Conservation (phyloP, 2,329 filamentous ascomycete species). For the Fusarium lyarnte region DNA sequence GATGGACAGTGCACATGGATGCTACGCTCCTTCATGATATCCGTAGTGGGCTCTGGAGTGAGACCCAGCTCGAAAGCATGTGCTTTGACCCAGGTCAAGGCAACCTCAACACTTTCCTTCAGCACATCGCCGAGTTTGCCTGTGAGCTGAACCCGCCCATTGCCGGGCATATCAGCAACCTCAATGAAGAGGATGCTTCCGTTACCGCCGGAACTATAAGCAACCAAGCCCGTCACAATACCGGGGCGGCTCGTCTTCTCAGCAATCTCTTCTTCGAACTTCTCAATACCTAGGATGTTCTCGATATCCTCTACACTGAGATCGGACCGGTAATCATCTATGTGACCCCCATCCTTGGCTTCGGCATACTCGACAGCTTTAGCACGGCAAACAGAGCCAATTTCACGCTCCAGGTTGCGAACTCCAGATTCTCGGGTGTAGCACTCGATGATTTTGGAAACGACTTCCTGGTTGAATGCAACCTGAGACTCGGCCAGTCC, state of each 20-base stretch:
- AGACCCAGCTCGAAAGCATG: slow-evolving; percentile 92
- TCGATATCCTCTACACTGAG: slow-evolving; percentile 86
- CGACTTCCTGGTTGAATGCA: slow-evolving; percentile 79
- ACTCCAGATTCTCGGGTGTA: slow-evolving; percentile 98
- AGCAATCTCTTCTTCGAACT: slow-evolving; percentile 94
- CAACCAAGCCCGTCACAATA: slow-evolving; percentile 94
- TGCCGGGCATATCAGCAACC: slow-evolving; percentile 95
- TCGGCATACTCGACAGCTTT: slow-evolving; percentile 97
- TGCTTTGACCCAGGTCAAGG: slow-evolving; percentile 95
- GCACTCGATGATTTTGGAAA: slow-evolving; percentile 94
- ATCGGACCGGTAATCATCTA: slow-evolving; percentile 76
- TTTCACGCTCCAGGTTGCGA: slow-evolving; percentile 93
- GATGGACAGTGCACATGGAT: slow-evolving; percentile 97
- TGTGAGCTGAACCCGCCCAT: slow-evolving; percentile 90
- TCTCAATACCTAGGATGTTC: slow-evolving; percentile 89
- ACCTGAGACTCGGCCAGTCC: slow-evolving; percentile 82
- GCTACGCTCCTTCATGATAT: slow-evolving; percentile 95
- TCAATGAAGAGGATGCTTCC: slow-evolving; percentile 98
- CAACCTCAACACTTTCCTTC: slow-evolving; percentile 96
- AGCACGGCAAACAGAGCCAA: slow-evolving; percentile 91
- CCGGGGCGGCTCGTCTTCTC: slow-evolving; percentile 86
- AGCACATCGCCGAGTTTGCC: slow-evolving; percentile 96
- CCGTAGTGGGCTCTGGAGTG: slow-evolving; percentile 80
- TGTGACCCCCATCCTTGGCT: slow-evolving; percentile 77
- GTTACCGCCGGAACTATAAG: slow-evolving; percentile 91